Conservation (phyloP, 306 rosid genomes). For the Mimosa pudica region DNA sequence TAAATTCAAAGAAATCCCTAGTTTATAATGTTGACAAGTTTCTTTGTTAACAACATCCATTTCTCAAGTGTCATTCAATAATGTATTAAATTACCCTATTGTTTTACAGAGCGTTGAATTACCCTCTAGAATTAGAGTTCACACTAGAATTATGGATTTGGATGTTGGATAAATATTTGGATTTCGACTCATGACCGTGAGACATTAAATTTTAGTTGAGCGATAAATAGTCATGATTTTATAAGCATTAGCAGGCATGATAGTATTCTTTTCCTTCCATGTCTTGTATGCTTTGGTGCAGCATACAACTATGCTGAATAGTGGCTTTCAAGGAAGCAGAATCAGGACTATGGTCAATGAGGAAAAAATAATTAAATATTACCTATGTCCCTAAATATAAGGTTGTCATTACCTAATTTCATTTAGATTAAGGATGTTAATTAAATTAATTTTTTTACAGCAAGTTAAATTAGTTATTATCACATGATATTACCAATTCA, state of each 20-base stretch:
- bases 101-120: too few relatives aligned
- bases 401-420: too few relatives aligned
- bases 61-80: not conserved
- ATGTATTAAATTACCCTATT: not conserved
- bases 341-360: not conserved
- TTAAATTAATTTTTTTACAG: too few relatives aligned
- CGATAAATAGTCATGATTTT: not conserved
- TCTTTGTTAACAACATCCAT: not conserved
- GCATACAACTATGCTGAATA: not conserved
- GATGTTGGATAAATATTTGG: not conserved
- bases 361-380: too few relatives aligned
- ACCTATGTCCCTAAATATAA: too few relatives aligned
- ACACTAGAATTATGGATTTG: not conserved
- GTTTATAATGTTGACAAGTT: slow-evolving; percentile 36
- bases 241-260: too few relatives aligned
- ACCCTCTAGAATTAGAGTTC: not conserved
- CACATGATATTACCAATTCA: too few relatives aligned
- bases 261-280: too few relatives aligned
- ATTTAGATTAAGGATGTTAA: too few relatives aligned
- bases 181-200: not conserved
- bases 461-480: too few relatives aligned
- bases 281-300: not conserved
- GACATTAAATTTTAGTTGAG: not conserved
- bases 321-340: not conserved
- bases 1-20: slow-evolving; percentile 74